These are phyloP conservation scores for Olyra latifolia DNA, from an alignment of 176 grass and related monocot genomes.

Conservation along the genomic window DNA sequence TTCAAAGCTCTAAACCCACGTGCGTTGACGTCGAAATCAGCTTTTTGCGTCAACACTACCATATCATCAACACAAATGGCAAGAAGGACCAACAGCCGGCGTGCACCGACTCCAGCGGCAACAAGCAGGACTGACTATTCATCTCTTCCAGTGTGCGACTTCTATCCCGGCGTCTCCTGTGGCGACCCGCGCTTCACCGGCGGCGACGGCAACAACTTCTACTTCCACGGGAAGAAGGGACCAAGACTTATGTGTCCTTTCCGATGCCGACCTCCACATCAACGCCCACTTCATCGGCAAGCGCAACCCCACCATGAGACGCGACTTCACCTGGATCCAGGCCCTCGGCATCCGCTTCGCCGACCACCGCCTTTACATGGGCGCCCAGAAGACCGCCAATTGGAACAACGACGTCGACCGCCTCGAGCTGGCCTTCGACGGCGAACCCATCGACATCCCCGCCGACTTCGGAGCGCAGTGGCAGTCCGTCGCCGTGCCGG, in stretches of 20 bases:
- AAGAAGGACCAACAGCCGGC: too few species aligned
- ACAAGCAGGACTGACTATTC: too few species aligned
- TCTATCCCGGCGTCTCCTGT: too few species aligned
- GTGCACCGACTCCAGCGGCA: too few species aligned
- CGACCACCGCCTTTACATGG: slow-evolving; percentile 46
- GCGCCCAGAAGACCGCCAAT: slow-evolving; percentile 28
- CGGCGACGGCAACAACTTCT: too few species aligned
- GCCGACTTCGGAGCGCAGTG: slow-evolving; percentile 15
- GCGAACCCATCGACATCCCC: slow-evolving; percentile 13
- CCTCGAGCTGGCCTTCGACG: slow-evolving; percentile 37
- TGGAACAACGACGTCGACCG: slow-evolving; percentile 34
- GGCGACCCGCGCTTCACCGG: too few species aligned
- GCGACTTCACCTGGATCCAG: slow-evolving; percentile 66
- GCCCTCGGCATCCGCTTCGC: slow-evolving; percentile 52
- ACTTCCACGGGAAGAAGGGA: too few species aligned
- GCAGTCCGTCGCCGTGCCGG: slow-evolving; percentile 13
- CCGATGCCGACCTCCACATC: slow-evolving; percentile 49
- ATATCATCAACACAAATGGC: too few species aligned
- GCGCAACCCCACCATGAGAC: slow-evolving; percentile 40
- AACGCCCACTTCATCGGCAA: slow-evolving; percentile 69
- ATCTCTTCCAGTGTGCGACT: too few species aligned
- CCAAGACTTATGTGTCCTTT: slow-evolving; percentile 39
- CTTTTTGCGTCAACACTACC: too few species aligned
- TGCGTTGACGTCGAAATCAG: too few species aligned
- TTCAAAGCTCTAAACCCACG: too few species aligned